These are phyloP conservation scores for Stephanodiscus minutulus DNA, from an alignment of 108 stramenopile species.

Conservation along the genomic window DNA sequence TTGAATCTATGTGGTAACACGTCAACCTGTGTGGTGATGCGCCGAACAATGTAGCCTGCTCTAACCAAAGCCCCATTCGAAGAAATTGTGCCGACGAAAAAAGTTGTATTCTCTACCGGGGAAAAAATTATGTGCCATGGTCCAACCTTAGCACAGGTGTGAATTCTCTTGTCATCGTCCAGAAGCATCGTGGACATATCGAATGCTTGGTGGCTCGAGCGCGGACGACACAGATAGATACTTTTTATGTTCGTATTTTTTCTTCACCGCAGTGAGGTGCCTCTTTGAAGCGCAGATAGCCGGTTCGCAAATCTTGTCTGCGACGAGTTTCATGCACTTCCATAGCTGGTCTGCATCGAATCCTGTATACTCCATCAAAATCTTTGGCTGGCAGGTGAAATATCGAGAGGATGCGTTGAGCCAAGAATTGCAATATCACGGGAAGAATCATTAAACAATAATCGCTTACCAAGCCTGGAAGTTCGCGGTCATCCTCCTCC, in stretches of 20 bases:
- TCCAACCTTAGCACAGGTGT: too few relatives aligned
- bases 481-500: slow-evolving; percentile 21
- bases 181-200: neutral
- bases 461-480: slow-evolving; percentile 44
- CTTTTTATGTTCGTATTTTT: slow-evolving; percentile 62
- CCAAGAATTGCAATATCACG: neutral
- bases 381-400: slow-evolving; percentile 39
- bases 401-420: slow-evolving; percentile 14
- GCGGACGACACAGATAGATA: slow-evolving; percentile 51
- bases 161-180: neutral
- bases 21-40: neutral
- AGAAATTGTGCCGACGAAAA: neutral
- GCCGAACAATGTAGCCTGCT: neutral
- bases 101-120: neutral
- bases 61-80: neutral
- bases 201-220: slow-evolving; percentile 40
- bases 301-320: slow-evolving; percentile 55
- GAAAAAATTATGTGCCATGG: too few relatives aligned
- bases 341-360: slow-evolving; percentile 44
- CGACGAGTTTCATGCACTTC: slow-evolving; percentile 39
- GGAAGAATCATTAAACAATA: neutral
- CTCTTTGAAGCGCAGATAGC: slow-evolving; percentile 57
- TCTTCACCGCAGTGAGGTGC: slow-evolving; percentile 64
- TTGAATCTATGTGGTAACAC: neutral
- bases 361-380: slow-evolving; percentile 68